phyloP scores from a whole-genome alignment of 2,329 filamentous ascomycete species.

The Domatiomyces globalis region DNA sequence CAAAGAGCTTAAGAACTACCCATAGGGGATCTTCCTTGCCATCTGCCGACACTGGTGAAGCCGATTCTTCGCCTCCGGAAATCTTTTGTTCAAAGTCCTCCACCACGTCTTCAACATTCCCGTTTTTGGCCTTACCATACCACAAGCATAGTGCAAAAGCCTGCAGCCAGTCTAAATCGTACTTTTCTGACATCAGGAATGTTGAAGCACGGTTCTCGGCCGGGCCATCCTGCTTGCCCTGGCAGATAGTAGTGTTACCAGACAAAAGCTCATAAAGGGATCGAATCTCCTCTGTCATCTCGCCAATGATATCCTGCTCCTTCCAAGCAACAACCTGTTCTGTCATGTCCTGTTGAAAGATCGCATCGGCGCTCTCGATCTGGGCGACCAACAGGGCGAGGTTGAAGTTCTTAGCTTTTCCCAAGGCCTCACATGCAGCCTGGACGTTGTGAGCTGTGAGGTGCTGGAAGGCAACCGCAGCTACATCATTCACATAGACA shows the following conservation, averaged over 20 bases:
- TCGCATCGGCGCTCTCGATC: slow-evolving; percentile 54
- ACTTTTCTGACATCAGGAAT: slow-evolving; percentile 71
- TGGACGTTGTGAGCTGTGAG: slow-evolving; percentile 65
- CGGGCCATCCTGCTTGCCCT: slow-evolving; percentile 56
- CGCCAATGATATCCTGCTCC: slow-evolving; percentile 66
- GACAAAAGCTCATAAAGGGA: slow-evolving; percentile 80
- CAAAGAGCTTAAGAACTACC: slow-evolving; percentile 71
- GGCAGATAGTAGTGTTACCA: slow-evolving; percentile 71
- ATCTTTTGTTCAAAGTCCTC: slow-evolving; percentile 60
- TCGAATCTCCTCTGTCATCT: slow-evolving; percentile 71
- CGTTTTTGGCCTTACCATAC: slow-evolving; percentile 60
- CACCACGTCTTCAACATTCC: slow-evolving; percentile 60
- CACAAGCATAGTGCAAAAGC: slow-evolving; percentile 82
- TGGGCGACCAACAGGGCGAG: slow-evolving; percentile 74
- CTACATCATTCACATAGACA: slow-evolving; percentile 40
- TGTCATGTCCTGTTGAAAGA: slow-evolving; percentile 58
- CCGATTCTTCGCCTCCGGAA: slow-evolving; percentile 50
- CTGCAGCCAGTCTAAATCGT: slow-evolving; percentile 82
- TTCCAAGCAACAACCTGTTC: slow-evolving; percentile 76
- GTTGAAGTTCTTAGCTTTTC: slow-evolving; percentile 63
- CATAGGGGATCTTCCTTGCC: slow-evolving; percentile 53
- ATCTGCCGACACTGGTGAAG: slow-evolving; percentile 55
- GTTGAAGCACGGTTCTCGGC: slow-evolving; percentile 66
- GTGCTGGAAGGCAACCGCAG: slow-evolving; percentile 61
- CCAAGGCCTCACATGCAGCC: slow-evolving; percentile 67